Evolutionary conservation across 495 filamentous ascomycete species (phyloP), one percentile per base, ranked within the genome.

Genomic region (Polyplosphaeria fusca): DNA sequence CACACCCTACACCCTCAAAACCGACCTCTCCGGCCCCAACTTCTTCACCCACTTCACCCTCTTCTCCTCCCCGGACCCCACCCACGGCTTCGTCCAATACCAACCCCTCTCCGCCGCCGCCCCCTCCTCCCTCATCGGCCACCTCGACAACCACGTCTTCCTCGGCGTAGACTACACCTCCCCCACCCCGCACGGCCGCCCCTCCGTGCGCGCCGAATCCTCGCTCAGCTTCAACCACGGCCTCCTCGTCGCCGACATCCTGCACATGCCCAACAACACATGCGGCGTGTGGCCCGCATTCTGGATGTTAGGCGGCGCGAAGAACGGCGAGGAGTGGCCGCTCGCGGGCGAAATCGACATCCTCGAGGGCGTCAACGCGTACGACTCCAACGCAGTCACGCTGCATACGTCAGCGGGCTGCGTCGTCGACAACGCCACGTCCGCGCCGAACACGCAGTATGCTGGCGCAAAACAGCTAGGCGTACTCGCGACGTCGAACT

Each of bases 31-130:
- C 40, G 71, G 73, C 16, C 51, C 72, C n/a, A 71, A 71, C 27
- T 82, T 81, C 66, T 73, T 82, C 60, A 57, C 76, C 26, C 72
- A 71, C 45, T 82, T 82, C 70, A 69, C 74, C 55, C 74, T 74
- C 63, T 77, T 73, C 57, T 67, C 57, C 26, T 70, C 65, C 0
- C 43, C 60, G 0, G 70, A 72, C 44, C 68, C 70, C 9, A 71
- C 68, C 7, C 11, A 55, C 0, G 70, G 68, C 45, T 63, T 58
- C 49, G 64, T 72, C 1, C 16, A 47, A n/a, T 72, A 70, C 50
- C 48, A 63, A 2, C 13, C 30, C 30, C 22, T 50, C 19, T 23
- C 42, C 26, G 19, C 16, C 20, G 44, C 60, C 25, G 30, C 64
- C 49, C 20, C 39, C 24, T 4, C 9, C 20, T 40, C 60, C 11